Evolutionary conservation across 2,329 filamentous ascomycete genomes (phyloP).

Genomic region (Metarhizium brunneum): DNA sequence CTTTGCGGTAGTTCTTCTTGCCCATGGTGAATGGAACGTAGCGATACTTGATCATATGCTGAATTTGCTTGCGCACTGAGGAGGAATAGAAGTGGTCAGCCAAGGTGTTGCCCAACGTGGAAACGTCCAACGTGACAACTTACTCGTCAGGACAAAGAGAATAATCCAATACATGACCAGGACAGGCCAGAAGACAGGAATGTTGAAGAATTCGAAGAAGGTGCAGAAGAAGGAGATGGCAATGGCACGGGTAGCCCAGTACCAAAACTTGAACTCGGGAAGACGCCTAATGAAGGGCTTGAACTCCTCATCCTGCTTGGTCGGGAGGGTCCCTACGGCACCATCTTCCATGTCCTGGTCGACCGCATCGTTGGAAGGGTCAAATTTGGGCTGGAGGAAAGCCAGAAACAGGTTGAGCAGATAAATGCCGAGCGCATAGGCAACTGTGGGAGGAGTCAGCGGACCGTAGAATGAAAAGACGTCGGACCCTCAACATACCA

Average conservation of each 20-base stretch:
- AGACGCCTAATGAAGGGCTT: slow-evolving; percentile 91
- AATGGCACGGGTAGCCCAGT: slow-evolving; percentile 84
- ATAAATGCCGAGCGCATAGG: slow-evolving; percentile 97
- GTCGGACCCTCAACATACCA: slow-evolving; percentile 42
- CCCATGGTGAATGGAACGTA: slow-evolving; percentile 91
- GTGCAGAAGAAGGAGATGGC: slow-evolving; percentile 76
- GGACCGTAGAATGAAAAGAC: background rate
- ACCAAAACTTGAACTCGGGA: slow-evolving; percentile 99
- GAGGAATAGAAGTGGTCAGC: slow-evolving; percentile 1
- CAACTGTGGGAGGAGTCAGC: slow-evolving; percentile 47
- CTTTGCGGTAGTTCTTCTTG: slow-evolving; percentile 71
- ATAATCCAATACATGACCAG: slow-evolving; percentile 98
- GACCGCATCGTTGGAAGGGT: slow-evolving; percentile 81
- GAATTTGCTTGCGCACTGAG: slow-evolving; percentile 94
- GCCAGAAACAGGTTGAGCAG: slow-evolving; percentile 98
- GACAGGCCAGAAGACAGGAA: slow-evolving; percentile 98
- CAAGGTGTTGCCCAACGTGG: background rate
- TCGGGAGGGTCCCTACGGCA: slow-evolving; percentile 70
- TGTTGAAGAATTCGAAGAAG: slow-evolving; percentile 90
- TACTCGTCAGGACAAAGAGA: slow-evolving; percentile 89
- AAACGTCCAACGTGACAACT: slow-evolving; percentile 27
- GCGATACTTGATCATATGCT: slow-evolving; percentile 99
- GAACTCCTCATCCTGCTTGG: slow-evolving; percentile 96
- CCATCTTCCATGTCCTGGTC: slow-evolving; percentile 97
- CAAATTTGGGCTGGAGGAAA: slow-evolving; percentile 97